Base-by-base conservation (phyloP, 352 stramenopile species). In the Phytophthora idaei region DNA sequence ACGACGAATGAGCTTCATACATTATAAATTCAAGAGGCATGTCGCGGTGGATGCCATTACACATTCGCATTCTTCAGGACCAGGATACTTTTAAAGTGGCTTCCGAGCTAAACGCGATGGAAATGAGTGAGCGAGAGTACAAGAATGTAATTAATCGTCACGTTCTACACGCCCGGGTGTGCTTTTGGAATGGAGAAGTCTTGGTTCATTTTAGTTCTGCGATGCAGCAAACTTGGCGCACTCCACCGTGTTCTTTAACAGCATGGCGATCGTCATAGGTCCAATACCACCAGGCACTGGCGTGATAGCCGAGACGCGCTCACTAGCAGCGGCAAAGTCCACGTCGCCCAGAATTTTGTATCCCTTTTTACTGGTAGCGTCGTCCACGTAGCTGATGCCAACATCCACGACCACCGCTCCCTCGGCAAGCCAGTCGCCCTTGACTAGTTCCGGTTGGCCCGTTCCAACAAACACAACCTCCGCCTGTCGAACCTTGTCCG, bases 341-440 rank as follows among this genome's bases (percentile, higher is more conserved):
- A 99, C 97, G 78, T 99, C 98, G 14, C 98, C 98, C 12, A 99
- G 81, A 53, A 99, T 92, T 61, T 93, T 92, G 81, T 99, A 99
- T 28, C 82, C 85, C 29, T 80, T 78, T 61, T 87, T 88, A 58
- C 59, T 69, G 5, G 55, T 72, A 14, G 80, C 68, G 57, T 96
- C 85, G 64, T 99, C 91, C 15, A 99, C 91, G 64, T 95, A 98
- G 80, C 99, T 99, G 73, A 99, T 99, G 15, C 98, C 98, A 17
- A 99, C 97, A 83, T 99, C 98, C 63, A 99, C 97, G 6, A 99
- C 97, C 15, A 99, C 94, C 21, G 92, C 95, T 46, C 97, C 97
- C 6, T 93, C 80, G 74, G 99, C 99, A 48, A 99, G 78, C 98
- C 98, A 99, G 36, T 93, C 83, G 47, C 85, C 90, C 65, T 97